Evolutionary conservation across 2,329 filamentous ascomycete genomes (phyloP).

Genomic region (Fusarium heterosporum): DNA sequence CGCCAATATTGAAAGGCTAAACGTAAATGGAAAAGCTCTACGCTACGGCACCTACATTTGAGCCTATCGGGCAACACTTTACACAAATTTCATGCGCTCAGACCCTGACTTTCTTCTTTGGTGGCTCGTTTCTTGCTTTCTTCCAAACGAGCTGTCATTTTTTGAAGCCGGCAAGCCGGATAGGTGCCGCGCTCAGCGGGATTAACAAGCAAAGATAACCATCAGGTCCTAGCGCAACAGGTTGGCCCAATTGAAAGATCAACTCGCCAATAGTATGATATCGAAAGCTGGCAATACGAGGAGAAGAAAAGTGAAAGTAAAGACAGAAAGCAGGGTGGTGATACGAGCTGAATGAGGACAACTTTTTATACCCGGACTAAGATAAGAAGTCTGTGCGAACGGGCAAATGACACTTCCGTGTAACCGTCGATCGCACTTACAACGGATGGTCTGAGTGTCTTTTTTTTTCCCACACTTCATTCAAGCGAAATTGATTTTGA

Average conservation of each 20-base stretch:
- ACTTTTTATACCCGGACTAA: not conserved
- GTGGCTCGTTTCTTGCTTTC: not conserved
- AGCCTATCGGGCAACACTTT: not conserved
- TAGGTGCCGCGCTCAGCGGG: not conserved
- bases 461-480: not conserved
- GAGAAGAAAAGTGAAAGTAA: not conserved
- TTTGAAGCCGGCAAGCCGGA: not conserved
- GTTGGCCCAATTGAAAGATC: not conserved
- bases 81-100: not conserved
- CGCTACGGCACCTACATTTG: not conserved
- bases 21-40: slow-evolving; percentile 1
- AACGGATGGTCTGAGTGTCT: not conserved
- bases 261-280: not conserved
- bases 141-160: not conserved
- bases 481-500: not conserved
- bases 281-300: not conserved
- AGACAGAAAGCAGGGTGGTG: not conserved
- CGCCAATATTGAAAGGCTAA: slow-evolving; percentile 10
- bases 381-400: not conserved
- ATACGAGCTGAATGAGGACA: not conserved
- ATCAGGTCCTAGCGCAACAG: not conserved
- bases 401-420: not conserved
- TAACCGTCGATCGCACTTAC: not conserved
- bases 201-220: not conserved
- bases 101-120: not conserved